Base-by-base conservation (phyloP, 352 stramenopile genomes). In the Pythium volutum region DNA sequence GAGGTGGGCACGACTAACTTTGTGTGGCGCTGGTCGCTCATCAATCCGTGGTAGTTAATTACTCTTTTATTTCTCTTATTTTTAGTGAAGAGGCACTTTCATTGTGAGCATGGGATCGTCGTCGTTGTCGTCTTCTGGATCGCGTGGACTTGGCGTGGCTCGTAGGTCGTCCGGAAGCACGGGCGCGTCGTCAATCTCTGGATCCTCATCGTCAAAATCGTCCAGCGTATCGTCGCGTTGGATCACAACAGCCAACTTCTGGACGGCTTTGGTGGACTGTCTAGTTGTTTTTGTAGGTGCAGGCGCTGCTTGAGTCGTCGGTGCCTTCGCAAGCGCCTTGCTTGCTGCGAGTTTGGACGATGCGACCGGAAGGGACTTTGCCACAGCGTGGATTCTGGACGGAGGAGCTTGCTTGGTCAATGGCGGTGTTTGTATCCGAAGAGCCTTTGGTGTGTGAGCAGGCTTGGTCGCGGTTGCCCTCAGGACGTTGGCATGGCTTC, bases 31-130 rank as follows among this genome's bases (percentile, higher is more conserved):
- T n/a, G n/a, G 50, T 73, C 96, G 54, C 81, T 97, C 22, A 78
- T 96, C 64, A 95, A 88, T 57, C 89, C 89, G 12, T 97, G 89
- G 88, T 12, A 94, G 84, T 59, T 96, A 77, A 72, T 5, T n/a
- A n/a, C n/a, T 5, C n/a, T 8, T 5, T 9, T 25, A n/a, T n/a
- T n/a, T n/a, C n/a, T n/a, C n/a, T n/a, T n/a, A n/a, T n/a, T n/a
- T n/a, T 33, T 68, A 63, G 34, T 66, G 55, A 39, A 60, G 38
- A 36, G 55, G 51, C 50, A 56, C 42, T 55, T 60, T 62, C 50
- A 64, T 58, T 12, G 55, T 65, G 31, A 63, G 55, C 63, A 65
- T 65, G 11, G 47, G 10, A 25, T 70, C 63, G 23, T 69, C 55
- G 18, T 69, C 55, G n/a, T n/a, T n/a, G 26, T 66, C 52, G 22